Conservation (phyloP, 148 eudicot species). For the Rhododendron ovatum region DNA sequence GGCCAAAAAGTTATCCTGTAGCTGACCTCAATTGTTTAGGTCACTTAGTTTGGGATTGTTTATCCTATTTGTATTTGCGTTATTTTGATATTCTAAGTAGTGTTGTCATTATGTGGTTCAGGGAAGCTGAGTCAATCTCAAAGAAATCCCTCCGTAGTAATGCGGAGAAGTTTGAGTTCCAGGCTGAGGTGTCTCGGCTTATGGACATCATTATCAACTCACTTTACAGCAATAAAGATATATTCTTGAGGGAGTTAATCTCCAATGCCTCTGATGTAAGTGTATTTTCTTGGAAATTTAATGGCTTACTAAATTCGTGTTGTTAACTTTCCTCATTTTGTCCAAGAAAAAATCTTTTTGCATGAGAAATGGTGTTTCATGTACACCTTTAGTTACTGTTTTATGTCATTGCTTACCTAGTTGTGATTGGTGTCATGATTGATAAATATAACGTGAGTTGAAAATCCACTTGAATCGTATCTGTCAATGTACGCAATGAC, state of each 20-base stretch:
- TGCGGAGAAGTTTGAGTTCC: conserved; percentile 97
- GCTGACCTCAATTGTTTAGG: neutral
- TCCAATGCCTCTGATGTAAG: conserved; percentile 99
- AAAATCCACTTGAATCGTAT: neutral
- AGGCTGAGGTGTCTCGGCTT: conserved; percentile 99
- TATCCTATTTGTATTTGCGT: neutral
- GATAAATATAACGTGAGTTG: neutral
- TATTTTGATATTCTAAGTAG: neutral
- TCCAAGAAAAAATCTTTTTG: neutral
- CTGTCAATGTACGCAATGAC: neutral
- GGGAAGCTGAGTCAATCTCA: conserved; percentile 95
- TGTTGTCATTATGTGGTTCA: conserved; percentile 17
- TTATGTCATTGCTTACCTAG: neutral
- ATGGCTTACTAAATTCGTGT: neutral
- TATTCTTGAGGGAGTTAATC: conserved; percentile 91
- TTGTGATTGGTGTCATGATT: neutral
- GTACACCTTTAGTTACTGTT: neutral
- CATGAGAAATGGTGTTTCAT: neutral
- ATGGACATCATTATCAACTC: conserved; percentile 98
- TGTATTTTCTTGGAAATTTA: neutral
- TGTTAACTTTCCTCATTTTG: neutral
- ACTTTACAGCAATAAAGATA: conserved; percentile 95
- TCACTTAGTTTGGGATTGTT: neutral
- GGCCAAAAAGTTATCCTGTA: neutral
- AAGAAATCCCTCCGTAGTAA: conserved; percentile 67